Evolutionary conservation across 495 filamentous ascomycete genomes (phyloP).

Genomic region (Glonium stellatum): DNA sequence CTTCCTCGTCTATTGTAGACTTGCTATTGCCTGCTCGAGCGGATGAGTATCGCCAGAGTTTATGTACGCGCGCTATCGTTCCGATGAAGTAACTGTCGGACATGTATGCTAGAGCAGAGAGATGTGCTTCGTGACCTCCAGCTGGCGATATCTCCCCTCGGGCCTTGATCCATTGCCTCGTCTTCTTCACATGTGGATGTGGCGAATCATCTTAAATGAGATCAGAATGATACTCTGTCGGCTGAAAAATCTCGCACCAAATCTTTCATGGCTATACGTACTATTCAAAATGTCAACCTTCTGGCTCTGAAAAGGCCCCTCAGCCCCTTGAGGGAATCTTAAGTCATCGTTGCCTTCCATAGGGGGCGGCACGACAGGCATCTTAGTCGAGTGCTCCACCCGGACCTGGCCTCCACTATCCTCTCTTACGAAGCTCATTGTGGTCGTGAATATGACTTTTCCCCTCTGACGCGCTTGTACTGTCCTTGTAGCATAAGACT

Average conservation of each 20-base stretch:
- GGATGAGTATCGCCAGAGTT: conserved; percentile 45
- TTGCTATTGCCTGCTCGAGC: conserved; percentile 31
- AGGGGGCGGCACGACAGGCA: conserved; percentile 42
- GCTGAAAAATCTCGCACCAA: neutral
- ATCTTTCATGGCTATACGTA: conserved; percentile 3
- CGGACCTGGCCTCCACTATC: conserved; percentile 54
- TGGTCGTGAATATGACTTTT: conserved; percentile 90
- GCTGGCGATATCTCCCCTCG: conserved; percentile 62
- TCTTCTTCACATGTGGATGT: conserved; percentile 47
- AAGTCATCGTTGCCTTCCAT: conserved; percentile 25
- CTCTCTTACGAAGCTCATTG: conserved; percentile 75
- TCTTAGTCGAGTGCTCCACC: conserved; percentile 53
- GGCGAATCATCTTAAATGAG: conserved; percentile 29
- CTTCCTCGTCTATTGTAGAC: conserved; percentile 27
- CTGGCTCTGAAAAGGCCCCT: conserved; percentile 53
- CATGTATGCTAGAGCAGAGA: conserved; percentile 85
- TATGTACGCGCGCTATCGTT: conserved; percentile 71
- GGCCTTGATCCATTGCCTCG: conserved; percentile 72
- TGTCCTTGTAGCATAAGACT: conserved; percentile 85
- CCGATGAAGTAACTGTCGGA: conserved; percentile 88
- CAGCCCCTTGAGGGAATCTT: conserved; percentile 7
- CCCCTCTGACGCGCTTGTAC: conserved; percentile 88
- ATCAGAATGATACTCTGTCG: conserved; percentile 5
- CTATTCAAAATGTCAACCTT: conserved; percentile 47
- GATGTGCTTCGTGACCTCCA: conserved; percentile 58